These are phyloP conservation scores for Salix suchowensis DNA, from an alignment of 345 rosid genomes.

Conservation along the genomic window DNA sequence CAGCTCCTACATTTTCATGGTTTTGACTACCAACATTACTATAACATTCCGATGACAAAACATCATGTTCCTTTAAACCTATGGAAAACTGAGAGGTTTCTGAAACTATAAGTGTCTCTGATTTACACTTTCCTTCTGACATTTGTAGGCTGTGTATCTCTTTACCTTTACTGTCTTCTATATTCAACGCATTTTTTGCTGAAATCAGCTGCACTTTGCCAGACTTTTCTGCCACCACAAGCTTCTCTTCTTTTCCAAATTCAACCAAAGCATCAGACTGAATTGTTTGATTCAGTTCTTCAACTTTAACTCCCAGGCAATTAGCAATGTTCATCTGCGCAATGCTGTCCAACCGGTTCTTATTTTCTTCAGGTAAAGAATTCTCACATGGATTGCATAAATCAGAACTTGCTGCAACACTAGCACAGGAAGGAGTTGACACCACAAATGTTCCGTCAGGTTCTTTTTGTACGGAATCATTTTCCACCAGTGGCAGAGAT, in stretches of 20 bases:
- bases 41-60: conserved; percentile 17
- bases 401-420: conserved; percentile 20
- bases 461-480: conserved; percentile 19
- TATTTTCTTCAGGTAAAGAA: conserved; percentile 10
- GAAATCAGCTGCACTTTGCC: conserved; percentile 1
- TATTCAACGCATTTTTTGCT: conserved; percentile 30
- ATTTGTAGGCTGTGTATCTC: conserved; percentile 20
- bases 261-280: conserved; percentile 28
- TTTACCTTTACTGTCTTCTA: conserved; percentile 18
- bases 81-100: conserved; percentile 32
- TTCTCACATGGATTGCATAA: conserved; percentile 25
- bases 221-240: conserved; percentile 19
- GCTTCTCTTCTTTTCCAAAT: conserved; percentile 20
- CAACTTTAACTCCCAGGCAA: conserved; percentile 27
- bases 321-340: conserved; percentile 6
- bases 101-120: conserved; percentile 21
- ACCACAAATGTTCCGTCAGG: conserved; percentile 18
- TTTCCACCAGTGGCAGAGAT: conserved; percentile 14
- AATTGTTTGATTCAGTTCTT: conserved; percentile 22
- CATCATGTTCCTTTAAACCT: conserved; percentile 20
- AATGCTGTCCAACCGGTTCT: conserved; percentile 7
- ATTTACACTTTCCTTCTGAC: conserved; percentile 20
- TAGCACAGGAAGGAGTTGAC: conserved; percentile 27
- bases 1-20: conserved; percentile 24
- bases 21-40: conserved; percentile 22